Percentiles rank a stretch among this genome's conserved stretches.
Evolutionary conservation across 176 grass and related monocot genomes (phyloP).

Genomic region (Tuctoria greenei): DNA sequence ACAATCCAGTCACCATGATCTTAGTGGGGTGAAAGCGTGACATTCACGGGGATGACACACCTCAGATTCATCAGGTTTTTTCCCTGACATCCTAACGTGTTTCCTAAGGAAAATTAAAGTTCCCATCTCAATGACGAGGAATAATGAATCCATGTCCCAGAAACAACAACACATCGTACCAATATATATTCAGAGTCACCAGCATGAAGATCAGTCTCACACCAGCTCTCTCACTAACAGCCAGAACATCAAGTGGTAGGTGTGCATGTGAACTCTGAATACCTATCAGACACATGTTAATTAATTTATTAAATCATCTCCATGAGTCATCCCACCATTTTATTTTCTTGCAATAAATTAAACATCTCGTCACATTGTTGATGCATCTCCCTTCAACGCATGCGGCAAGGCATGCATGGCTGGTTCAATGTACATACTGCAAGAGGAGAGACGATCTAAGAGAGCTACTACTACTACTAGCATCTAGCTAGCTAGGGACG

Average conservation of each 20-base stretch:
- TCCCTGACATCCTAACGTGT: neutral
- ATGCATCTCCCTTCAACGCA: slow-evolving; percentile 25
- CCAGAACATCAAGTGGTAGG: slow-evolving; percentile 4
- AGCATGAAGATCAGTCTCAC: neutral
- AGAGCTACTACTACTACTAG: too few species aligned
- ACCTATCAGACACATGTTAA: neutral
- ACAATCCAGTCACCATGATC: neutral
- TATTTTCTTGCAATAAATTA: neutral
- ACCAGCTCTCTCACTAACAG: neutral
- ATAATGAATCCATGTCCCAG: neutral
- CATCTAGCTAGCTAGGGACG: neutral
- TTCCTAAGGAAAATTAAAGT: too few species aligned
- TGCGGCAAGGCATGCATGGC: slow-evolving; percentile 8
- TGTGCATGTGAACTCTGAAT: slow-evolving; percentile 35
- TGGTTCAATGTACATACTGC: slow-evolving; percentile 34
- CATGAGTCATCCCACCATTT: neutral
- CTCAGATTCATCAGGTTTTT: neutral
- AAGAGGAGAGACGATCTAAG: slow-evolving; percentile 4
- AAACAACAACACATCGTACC: neutral
- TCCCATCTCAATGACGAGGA: neutral
- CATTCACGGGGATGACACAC: neutral
- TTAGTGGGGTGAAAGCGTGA: neutral
- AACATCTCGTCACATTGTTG: neutral
- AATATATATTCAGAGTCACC: neutral
- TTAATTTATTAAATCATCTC: slow-evolving; percentile 19